These are phyloP conservation scores for Cicer judaicum DNA, from an alignment of 306 rosid genomes.

Conservation along the genomic window DNA sequence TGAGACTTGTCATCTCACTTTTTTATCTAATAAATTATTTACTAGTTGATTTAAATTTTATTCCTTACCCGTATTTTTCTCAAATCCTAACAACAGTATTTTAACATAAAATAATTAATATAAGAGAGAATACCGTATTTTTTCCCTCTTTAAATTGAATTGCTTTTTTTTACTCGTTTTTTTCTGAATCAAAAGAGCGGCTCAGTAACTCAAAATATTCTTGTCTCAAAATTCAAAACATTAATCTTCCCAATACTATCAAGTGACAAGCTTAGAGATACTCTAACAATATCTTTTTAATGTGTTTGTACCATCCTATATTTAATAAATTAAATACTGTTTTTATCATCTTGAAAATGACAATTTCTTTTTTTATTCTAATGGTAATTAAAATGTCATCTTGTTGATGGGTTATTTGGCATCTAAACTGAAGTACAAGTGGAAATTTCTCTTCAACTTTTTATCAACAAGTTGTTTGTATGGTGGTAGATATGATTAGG, in stretches of 20 bases:
- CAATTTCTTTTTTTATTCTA: not conserved
- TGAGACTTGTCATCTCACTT: too few species aligned
- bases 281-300: not conserved
- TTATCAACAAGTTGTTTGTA: slow-evolving; percentile 7
- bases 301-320: not conserved
- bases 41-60: too few species aligned
- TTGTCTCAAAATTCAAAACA: not conserved
- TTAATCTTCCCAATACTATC: not conserved
- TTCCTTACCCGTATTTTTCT: too few species aligned
- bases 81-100: too few species aligned
- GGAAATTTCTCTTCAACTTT: not conserved
- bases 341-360: not conserved
- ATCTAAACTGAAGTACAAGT: not conserved
- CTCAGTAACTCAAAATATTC: too few species aligned
- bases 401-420: slow-evolving; percentile 20
- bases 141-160: too few species aligned
- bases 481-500: slow-evolving; percentile 22
- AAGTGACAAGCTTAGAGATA: not conserved
- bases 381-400: slow-evolving; percentile 34
- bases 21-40: too few species aligned
- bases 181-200: too few species aligned
- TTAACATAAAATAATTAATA: too few species aligned
- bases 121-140: too few species aligned
- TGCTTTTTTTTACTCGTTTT: too few species aligned
- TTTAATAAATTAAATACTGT: not conserved